phyloP scores from a whole-genome alignment of 306 rosid genomes.

The Vigna hirtella region DNA sequence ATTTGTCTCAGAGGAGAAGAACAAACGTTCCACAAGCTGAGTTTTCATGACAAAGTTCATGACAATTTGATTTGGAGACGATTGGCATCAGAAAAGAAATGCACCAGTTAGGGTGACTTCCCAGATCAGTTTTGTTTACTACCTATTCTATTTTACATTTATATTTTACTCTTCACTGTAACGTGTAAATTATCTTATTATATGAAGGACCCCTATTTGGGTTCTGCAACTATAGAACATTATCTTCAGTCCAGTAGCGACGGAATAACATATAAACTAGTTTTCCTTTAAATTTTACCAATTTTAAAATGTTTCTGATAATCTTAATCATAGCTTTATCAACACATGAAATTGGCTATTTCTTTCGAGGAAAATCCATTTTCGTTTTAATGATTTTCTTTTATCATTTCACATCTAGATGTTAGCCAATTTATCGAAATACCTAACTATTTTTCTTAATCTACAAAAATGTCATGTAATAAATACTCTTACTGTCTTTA shows the following conservation, averaged over 20 bases:
- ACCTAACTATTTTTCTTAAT: too few relatives aligned
- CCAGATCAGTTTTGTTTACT: conserved; percentile 46
- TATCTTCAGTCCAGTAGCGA: not conserved
- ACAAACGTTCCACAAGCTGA: conserved; percentile 57
- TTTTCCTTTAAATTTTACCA: not conserved
- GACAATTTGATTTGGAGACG: conserved; percentile 2
- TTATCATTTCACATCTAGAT: too few relatives aligned
- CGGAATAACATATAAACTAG: not conserved
- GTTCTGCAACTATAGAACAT: conserved; percentile 38
- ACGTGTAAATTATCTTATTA: conserved; percentile 45
- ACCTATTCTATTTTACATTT: not conserved
- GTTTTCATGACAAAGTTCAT: conserved; percentile 35
- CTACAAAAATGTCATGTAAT: too few relatives aligned
- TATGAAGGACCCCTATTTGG: conserved; percentile 52
- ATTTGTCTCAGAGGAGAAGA: conserved; percentile 60
- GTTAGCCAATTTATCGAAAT: too few relatives aligned
- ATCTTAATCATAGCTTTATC: not conserved
- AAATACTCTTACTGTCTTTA: too few relatives aligned
- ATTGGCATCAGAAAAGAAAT: conserved; percentile 32
- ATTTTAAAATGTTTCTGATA: not conserved
- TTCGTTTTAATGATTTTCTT: too few relatives aligned
- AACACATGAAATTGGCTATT: not conserved
- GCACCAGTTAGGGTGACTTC: conserved; percentile 30
- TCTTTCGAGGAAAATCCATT: conserved; percentile 2
- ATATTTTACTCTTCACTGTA: not conserved